Base-by-base conservation (phyloP, 768 basidiomycete species). In the Dioszegia hungarica region DNA sequence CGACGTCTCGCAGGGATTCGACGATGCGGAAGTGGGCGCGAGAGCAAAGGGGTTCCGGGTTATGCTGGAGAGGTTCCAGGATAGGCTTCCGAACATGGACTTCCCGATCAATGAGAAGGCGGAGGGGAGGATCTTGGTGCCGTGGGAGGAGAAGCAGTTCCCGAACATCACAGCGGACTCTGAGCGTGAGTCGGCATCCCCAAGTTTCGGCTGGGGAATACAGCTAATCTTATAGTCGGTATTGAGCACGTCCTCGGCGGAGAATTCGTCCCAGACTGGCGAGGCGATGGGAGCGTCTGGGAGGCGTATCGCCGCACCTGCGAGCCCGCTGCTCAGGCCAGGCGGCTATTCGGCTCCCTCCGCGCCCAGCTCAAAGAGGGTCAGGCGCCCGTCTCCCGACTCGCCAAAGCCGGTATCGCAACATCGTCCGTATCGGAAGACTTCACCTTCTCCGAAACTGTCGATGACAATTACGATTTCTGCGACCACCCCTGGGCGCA, bases 271-370 rank as follows among this genome's bases (percentile, higher is more conserved):
- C 82, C 90, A 9, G 91, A 93, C 75, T 99, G 95, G 95, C 78
- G 79, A 28, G 84, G 85, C 11, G 79, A 85, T 41, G 90, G 93
- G 2, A 75, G 75, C 39, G 88, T 95, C 44, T 98, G 95, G 95
- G 91, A 97, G 57, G 85, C 90, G 0, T 95, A 86, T 80, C 84
- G 94, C 14, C 84, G 90, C n/a, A 90, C 92, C 0, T 99, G 95
- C 73, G 78, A 83, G 19, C 90, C 91, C 0, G 73, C 81, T 8
- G 84, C 87, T 6, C 80, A 86, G 29, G 90, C 94, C 0, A 85
- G 95, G 3, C 85, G 87, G 22, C 81, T 98, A 12, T 89, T 88
- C 74, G 83, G 83, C 34, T 89, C 91, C 1, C 80, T 87, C 10
- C 85, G 90, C 20, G 68, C 62, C 54, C 74, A 57, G 57, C 72